phyloP scores from a whole-genome alignment of 345 rosid species.

The Trapa incisa region DNA sequence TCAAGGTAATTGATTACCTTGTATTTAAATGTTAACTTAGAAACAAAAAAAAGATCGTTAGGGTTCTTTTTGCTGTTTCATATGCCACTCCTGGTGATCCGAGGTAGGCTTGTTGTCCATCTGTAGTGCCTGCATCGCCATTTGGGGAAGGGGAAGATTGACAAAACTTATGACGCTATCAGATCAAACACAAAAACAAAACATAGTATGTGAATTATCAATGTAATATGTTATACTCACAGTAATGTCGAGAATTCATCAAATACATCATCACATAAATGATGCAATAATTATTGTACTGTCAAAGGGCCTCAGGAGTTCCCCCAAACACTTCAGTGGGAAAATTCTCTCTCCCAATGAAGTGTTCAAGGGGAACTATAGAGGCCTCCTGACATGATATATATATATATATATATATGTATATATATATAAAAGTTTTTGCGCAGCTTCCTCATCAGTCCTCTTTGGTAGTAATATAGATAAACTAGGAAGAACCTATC shows the following conservation, averaged over 20 bases:
- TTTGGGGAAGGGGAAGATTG: too few species aligned
- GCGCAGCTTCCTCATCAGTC: neutral
- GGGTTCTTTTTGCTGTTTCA: too few species aligned
- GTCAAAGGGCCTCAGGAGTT: conserved; percentile 31
- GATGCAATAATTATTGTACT: neutral
- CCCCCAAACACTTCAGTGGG: conserved; percentile 51
- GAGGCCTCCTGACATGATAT: conserved; percentile 11
- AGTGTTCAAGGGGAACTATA: conserved; percentile 27
- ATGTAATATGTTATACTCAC: too few species aligned
- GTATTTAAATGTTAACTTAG: too few species aligned
- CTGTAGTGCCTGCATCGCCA: neutral
- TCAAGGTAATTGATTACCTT: too few species aligned
- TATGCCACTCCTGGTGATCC: too few species aligned
- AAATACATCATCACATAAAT: neutral
- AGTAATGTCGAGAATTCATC: neutral
- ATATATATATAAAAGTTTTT: neutral
- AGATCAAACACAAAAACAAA: too few species aligned
- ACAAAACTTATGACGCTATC: too few species aligned
- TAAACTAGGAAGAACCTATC: neutral
- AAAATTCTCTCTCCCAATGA: conserved; percentile 16
- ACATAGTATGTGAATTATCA: too few species aligned
- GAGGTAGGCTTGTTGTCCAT: too few species aligned
- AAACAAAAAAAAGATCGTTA: too few species aligned
- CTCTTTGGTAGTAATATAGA: neutral
- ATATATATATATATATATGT: neutral